Evolutionary conservation across 192 early-diverging fungal species (phyloP).

Genomic region (Coemansia sp.): DNA sequence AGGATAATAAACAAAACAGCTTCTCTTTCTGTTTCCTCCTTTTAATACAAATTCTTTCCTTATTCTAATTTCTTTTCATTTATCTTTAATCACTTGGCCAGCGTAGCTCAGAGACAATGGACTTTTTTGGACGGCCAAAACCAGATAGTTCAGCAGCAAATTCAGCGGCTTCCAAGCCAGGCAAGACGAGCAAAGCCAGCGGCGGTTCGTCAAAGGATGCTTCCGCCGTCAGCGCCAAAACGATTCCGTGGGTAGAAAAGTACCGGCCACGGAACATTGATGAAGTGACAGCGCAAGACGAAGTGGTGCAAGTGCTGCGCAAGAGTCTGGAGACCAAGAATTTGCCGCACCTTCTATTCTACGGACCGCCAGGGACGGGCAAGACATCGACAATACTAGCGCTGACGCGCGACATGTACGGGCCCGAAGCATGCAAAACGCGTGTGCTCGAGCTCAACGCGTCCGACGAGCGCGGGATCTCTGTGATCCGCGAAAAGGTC

Average conservation of each 20-base stretch:
- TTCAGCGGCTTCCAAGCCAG: conserved; percentile 1
- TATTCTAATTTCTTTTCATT: neutral
- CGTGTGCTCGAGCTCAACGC: conserved; percentile 95
- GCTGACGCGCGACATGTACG: conserved; percentile 64
- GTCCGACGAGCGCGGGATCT: conserved; percentile 96
- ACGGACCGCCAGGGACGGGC: conserved; percentile 97
- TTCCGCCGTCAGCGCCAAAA: neutral
- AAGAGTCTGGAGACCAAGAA: conserved; percentile 87
- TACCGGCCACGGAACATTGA: conserved; percentile 89
- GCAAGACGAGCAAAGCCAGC: conserved; percentile 3
- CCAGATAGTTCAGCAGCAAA: conserved; percentile 1
- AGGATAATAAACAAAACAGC: too few relatives aligned
- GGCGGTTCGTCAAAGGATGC: conserved; percentile 4
- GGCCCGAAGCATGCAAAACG: conserved; percentile 72
- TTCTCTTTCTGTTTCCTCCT: too few relatives aligned
- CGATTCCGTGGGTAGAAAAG: conserved; percentile 89
- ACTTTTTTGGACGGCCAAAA: conserved; percentile 43
- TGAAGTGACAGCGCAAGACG: conserved; percentile 88
- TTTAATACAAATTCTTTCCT: too few relatives aligned
- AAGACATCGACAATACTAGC: conserved; percentile 96
- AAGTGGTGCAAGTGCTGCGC: conserved; percentile 79
- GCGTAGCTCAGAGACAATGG: conserved; percentile 36
- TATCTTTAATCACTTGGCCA: neutral
- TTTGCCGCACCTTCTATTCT: conserved; percentile 94
- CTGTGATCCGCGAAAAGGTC: conserved; percentile 87